Conservation (phyloP, 2,329 filamentous ascomycete species). For the Colletotrichum sp. region DNA sequence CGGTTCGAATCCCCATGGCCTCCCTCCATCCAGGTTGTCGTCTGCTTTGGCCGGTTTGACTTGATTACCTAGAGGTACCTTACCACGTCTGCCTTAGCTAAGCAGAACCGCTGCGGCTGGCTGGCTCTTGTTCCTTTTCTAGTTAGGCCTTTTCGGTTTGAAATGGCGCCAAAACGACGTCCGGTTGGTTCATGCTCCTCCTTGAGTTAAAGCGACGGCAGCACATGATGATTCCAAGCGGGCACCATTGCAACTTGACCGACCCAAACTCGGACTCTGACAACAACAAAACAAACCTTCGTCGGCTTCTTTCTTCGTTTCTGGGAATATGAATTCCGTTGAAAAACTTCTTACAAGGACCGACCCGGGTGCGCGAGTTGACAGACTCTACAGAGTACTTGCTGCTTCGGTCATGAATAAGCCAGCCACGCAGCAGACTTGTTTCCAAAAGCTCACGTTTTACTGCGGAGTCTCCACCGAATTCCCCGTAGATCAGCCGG, state of each 20-base stretch:
- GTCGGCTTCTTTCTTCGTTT: neutral
- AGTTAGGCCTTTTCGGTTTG: neutral
- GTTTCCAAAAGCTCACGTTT: neutral
- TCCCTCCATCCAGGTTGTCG: neutral
- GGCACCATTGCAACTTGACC: neutral
- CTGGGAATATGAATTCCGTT: neutral
- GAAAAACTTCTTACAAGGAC: neutral
- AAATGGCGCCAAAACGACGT: neutral
- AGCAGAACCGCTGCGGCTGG: neutral
- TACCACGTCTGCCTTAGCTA: neutral
- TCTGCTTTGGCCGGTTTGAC: neutral
- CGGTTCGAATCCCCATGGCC: slow-evolving; percentile 3
- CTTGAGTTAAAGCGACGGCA: neutral
- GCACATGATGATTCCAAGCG: neutral
- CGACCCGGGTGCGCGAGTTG: neutral
- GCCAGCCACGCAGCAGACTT: neutral
- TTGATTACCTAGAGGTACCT: neutral
- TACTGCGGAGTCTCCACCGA: neutral
- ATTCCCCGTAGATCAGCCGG: neutral
- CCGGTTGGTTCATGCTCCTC: neutral
- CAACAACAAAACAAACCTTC: neutral
- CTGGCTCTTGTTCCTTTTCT: neutral
- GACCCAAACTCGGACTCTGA: neutral
- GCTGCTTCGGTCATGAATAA: neutral
- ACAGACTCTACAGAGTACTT: neutral